phyloP scores from a whole-genome alignment of 2,329 filamentous ascomycete species.

The Triangularia setosa region DNA sequence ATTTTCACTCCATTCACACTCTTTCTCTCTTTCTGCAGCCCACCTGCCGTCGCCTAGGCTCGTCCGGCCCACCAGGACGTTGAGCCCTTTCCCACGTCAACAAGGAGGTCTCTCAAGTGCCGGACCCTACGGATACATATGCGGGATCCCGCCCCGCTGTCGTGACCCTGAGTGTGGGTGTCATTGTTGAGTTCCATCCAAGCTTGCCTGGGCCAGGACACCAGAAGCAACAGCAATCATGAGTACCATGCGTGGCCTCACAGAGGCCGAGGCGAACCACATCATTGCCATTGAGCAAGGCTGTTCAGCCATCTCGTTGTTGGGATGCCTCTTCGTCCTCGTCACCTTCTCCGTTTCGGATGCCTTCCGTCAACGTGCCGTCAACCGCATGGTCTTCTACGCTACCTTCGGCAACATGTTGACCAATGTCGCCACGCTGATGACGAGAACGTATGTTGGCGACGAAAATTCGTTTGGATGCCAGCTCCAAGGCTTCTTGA shows the following conservation, averaged over 20 bases:
- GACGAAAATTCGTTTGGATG: slow-evolving; percentile 51
- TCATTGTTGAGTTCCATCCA: slow-evolving; percentile 10
- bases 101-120: not conserved
- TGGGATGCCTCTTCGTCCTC: slow-evolving; percentile 70
- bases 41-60: not conserved
- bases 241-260: slow-evolving; percentile 35
- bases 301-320: slow-evolving; percentile 66
- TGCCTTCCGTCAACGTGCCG: slow-evolving; percentile 69
- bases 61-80: not conserved
- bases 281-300: slow-evolving; percentile 63
- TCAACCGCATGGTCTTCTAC: slow-evolving; percentile 80
- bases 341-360: slow-evolving; percentile 62
- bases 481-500: slow-evolving; percentile 72
- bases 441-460: slow-evolving; percentile 58
- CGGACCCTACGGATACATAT: slow-evolving; percentile 14
- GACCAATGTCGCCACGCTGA: slow-evolving; percentile 71
- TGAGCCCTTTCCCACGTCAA: not conserved
- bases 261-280: slow-evolving; percentile 31
- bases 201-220: not conserved
- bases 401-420: slow-evolving; percentile 78
- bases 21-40: slow-evolving; percentile 3
- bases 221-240: slow-evolving; percentile 19
- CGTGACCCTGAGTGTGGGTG: slow-evolving; percentile 10
- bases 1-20: slow-evolving; percentile 8
- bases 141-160: slow-evolving; percentile 10